A percentile compares a stretch with the other conserved stretches of the same genome.
Conservation (phyloP, 495 filamentous ascomycete species). For the Pyronema omphalodes region DNA sequence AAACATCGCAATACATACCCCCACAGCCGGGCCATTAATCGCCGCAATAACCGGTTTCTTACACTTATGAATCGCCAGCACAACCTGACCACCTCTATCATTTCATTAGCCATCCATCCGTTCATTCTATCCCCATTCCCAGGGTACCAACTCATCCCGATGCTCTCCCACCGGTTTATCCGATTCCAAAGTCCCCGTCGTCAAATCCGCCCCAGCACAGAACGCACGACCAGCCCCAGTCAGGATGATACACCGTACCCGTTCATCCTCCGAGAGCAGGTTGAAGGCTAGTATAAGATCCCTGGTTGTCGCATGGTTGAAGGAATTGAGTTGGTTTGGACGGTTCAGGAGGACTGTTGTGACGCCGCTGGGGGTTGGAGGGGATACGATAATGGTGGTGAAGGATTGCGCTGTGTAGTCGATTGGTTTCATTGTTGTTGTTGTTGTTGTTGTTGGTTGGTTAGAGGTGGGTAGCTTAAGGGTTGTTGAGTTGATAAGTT, state of each 20-base stretch:
- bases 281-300: neutral
- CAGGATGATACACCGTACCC: slow-evolving; percentile 34
- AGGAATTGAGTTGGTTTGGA: slow-evolving; percentile 1
- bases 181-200: slow-evolving; percentile 26
- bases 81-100: slow-evolving; percentile 31
- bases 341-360: neutral
- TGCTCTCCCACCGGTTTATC: neutral
- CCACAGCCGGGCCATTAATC: slow-evolving; percentile 40
- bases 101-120: neutral
- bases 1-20: slow-evolving; percentile 15
- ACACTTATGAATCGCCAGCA: slow-evolving; percentile 36
- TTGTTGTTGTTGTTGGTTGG: too few relatives aligned
- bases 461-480: too few relatives aligned
- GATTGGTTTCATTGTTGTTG: neutral
- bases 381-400: neutral
- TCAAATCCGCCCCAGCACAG: slow-evolving; percentile 40
- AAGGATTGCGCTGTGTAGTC: neutral
- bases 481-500: too few relatives aligned
- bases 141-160: neutral
- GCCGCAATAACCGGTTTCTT: slow-evolving; percentile 42
- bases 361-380: neutral
- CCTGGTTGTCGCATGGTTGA: neutral
- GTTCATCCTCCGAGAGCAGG: slow-evolving; percentile 21
- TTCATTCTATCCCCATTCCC: neutral
- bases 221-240: slow-evolving; percentile 39